Evolutionary conservation across 768 basidiomycete species (phyloP).

Genomic region (Flagelloscypha sp.): DNA sequence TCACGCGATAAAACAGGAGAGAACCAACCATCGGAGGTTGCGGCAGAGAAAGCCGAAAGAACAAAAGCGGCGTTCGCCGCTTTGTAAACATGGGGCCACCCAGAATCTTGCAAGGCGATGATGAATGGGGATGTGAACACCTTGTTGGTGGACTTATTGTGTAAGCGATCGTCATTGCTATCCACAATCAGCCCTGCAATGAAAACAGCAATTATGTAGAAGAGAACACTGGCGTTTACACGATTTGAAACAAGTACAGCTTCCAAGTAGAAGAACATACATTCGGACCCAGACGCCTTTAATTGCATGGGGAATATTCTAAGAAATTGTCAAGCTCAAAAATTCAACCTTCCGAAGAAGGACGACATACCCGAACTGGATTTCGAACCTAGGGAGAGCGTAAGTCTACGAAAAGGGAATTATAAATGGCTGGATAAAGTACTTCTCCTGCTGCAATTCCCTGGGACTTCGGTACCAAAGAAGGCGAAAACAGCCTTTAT

Average conservation of each 20-base stretch:
- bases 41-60: slow-evolving; percentile 3
- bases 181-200: slow-evolving; percentile 1
- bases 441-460: too few relatives aligned
- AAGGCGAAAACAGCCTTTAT: too few relatives aligned
- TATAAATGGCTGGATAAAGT: too few relatives aligned
- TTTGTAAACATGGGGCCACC: background rate
- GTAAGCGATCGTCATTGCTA: background rate
- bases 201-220: slow-evolving; percentile 4
- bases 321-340: background rate
- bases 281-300: slow-evolving; percentile 4
- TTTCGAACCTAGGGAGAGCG: too few relatives aligned
- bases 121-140: slow-evolving; percentile 1
- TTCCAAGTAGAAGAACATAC: slow-evolving; percentile 1
- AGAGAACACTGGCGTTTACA: slow-evolving; percentile 2
- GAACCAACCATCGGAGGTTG: slow-evolving; percentile 1
- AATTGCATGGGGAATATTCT: slow-evolving; percentile 6
- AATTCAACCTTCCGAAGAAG: too few relatives aligned
- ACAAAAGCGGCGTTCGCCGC: background rate
- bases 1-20: background rate
- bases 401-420: too few relatives aligned
- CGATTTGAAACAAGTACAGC: too few relatives aligned
- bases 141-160: background rate
- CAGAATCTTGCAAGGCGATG: slow-evolving; percentile 2
- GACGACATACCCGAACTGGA: too few relatives aligned
- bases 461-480: too few relatives aligned